Conservation (phyloP, 108 stramenopile genomes). For the Skeletonema potamos region DNA sequence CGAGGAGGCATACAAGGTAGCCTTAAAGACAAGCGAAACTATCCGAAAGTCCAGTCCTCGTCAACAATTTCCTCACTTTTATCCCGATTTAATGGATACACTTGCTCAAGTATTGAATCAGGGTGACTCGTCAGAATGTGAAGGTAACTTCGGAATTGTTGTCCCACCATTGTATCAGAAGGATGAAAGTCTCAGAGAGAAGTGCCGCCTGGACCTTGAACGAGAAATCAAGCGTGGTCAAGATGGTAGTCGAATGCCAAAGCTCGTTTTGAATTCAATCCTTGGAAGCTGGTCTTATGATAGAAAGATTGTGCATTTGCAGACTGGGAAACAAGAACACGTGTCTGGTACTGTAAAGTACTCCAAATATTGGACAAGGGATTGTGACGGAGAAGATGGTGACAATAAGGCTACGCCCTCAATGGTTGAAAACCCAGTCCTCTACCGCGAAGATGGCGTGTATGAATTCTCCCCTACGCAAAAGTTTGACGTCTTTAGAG, state of each 20-base stretch:
- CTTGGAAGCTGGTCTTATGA: slow-evolving; percentile 65
- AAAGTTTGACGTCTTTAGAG: slow-evolving; percentile 64
- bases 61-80: slow-evolving; percentile 71
- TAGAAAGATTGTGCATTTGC: slow-evolving; percentile 58
- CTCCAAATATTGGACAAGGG: slow-evolving; percentile 30
- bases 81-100: slow-evolving; percentile 61
- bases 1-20: slow-evolving; percentile 21
- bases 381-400: background rate
- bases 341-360: slow-evolving; percentile 44
- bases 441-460: slow-evolving; percentile 70
- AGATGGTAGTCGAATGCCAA: slow-evolving; percentile 54
- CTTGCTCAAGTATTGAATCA: slow-evolving; percentile 25
- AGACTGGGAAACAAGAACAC: slow-evolving; percentile 25
- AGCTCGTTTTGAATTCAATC: slow-evolving; percentile 48
- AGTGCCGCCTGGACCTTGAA: slow-evolving; percentile 25
- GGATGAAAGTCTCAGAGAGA: slow-evolving; percentile 25
- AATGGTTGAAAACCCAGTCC: slow-evolving; percentile 19
- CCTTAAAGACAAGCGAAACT: slow-evolving; percentile 32
- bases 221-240: slow-evolving; percentile 35
- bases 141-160: slow-evolving; percentile 42
- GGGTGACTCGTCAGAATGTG: slow-evolving; percentile 16
- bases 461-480: slow-evolving; percentile 53
- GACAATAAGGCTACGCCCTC: background rate
- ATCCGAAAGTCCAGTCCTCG: slow-evolving; percentile 50
- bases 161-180: slow-evolving; percentile 62